Evolutionary conservation across 495 filamentous ascomycete species (phyloP), one percentile per base, ranked within the genome.

Genomic region (Gamarada debralockiae): DNA sequence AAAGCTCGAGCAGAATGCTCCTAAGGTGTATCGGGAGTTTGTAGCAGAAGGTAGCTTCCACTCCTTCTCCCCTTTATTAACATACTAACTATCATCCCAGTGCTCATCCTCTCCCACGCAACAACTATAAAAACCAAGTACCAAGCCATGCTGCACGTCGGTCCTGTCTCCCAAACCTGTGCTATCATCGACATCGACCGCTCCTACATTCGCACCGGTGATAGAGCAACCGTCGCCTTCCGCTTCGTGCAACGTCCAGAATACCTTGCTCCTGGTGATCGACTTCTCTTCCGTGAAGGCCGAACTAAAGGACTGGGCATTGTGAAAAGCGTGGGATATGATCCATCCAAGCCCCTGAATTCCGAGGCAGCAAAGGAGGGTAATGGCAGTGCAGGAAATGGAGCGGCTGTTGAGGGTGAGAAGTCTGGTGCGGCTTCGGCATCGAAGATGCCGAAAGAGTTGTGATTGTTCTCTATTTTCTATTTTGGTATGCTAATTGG

Each of bases 101-200:
- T 97, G 3, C 78, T 98, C 5, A 98, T 98, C 55, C 77, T 98
- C 7, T 91, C 86, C 3, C 93, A 98, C 65, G 93, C 93, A 1
- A 98, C 93, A n/a, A 98, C 93, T 40, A 98, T 98, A 68, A 93
- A 95, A 66, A 90, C 89, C 5, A 92, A 92, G 61, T 98, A 98
- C 64, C 93, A 98, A 68, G 95, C 93, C 4, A 98, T 98, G 93
- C 78, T 98, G 18, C 93, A 98, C 61, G 93, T 98, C 17, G 93
- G 93, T 7, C 89, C 93, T 1, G 88, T 98, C 47, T 90, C 85
- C 50, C 93, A 98, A 69, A 98, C 93, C 0, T 97, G 95, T 58
- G 84, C 90, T 6, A 97, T 98, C 61, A 96, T 98, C 59, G 93
- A 97, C 61, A 95, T 98, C 52, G 93, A 98, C 63, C 85, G 92